Evolutionary conservation across 2,329 filamentous ascomycete genomes (phyloP), one percentile per base, ranked within the genome.

Genomic region (Pezicula radicicola): DNA sequence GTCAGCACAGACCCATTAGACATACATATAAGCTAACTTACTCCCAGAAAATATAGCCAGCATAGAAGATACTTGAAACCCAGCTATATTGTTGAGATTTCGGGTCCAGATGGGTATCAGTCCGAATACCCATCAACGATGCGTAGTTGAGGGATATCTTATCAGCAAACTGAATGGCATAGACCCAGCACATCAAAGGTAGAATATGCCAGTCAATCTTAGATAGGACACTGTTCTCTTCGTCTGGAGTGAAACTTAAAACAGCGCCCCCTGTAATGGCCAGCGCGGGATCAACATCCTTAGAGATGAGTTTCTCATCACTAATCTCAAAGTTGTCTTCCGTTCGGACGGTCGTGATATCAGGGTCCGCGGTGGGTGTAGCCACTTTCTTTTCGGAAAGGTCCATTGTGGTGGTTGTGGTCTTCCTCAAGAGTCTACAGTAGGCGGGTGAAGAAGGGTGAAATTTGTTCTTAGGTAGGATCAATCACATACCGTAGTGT

Each of bases 11-110:
- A 21, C 21, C 21, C 21, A 8, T 10, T 7, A 19, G 16, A 19
- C 25, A 19, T 15, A 35, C 4, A 9, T 21, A 15, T 13, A 6
- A 21, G 7, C 30, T 3, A 3, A 48, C 58, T 53, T 46, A 60
- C 57, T 61, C 57, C 55, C 55, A 60, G 5, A 49, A 15, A 13
- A 61, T 55, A 21, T 61, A 60, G 37, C 59, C 59, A 15, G 55
- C 54, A 35, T 61, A 61, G 44, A 61, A 60, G 19, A 61, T 58
- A 48, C 52, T 55, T 18, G 53, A 55, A 3, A 50, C 49, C 59
- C 59, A 61, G 42, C 54, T 57, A 46, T 58, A 61, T 44, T 61
- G 42, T 28, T 59, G 50, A 19, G 41, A 43, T 13, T 43, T 21
- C 16, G 41, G 6, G 25, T 43, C 35, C 2, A 48, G 30, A n/a